Percentiles rank a stretch among this genome's conserved stretches.
Conservation (phyloP, 441 rosid genomes). For the Kokia cookei region DNA sequence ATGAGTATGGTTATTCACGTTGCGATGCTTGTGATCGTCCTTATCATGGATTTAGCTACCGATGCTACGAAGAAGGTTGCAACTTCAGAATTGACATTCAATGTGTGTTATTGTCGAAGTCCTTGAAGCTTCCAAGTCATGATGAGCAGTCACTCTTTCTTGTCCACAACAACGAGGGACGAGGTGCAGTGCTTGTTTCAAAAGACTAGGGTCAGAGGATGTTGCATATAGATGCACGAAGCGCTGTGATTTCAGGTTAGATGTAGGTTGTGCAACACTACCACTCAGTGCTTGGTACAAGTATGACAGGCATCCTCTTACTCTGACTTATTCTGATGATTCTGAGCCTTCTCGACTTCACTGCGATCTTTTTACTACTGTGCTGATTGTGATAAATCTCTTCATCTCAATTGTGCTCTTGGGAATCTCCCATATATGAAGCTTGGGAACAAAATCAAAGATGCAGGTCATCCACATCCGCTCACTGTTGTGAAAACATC, state of each 20-base stretch:
- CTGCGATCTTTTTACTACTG: neutral
- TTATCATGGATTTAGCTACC: neutral
- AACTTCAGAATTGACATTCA: neutral
- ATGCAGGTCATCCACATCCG: neutral
- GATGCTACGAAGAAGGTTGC: neutral
- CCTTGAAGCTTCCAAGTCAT: neutral
- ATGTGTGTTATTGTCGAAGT: neutral
- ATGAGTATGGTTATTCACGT: rapidly evolving
- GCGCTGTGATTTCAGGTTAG: neutral
- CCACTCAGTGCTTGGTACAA: neutral
- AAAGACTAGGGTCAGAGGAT: rapidly evolving
- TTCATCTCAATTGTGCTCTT: neutral
- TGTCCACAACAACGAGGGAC: neutral
- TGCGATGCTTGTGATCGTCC: neutral
- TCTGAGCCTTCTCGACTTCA: neutral
- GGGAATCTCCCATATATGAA: neutral
- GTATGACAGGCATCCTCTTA: neutral
- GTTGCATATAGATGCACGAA: neutral
- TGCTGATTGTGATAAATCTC: neutral
- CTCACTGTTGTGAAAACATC: neutral
- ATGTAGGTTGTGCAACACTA: neutral
- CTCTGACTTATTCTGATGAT: neutral
- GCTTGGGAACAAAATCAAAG: neutral
- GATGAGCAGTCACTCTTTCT: neutral
- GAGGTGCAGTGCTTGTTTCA: neutral